Evolutionary conservation across 116 monocot genomes (phyloP).

Genomic region (Cymodocea nodosa): DNA sequence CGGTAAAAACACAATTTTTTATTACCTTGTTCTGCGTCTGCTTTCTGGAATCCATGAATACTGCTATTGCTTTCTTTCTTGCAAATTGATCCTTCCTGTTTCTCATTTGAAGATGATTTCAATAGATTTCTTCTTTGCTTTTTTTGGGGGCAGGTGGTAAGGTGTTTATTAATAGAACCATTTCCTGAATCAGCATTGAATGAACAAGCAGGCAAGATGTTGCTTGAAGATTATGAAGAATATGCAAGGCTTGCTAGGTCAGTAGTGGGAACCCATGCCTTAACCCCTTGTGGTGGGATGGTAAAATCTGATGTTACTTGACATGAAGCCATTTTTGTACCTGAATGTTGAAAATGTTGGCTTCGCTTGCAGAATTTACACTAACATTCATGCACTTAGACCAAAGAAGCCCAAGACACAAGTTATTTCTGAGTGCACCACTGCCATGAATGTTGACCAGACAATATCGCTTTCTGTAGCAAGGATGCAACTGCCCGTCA

Average conservation of each 20-base stretch:
- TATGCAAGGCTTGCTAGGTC: slow-evolving; percentile 63
- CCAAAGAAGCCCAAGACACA: slow-evolving; percentile 34
- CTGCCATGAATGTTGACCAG: slow-evolving; percentile 21
- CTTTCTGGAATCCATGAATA: too few relatives aligned
- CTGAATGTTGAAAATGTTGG: background rate
- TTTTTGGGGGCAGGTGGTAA: slow-evolving; percentile 31
- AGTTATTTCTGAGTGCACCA: slow-evolving; percentile 31
- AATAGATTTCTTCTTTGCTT: background rate
- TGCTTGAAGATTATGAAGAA: slow-evolving; percentile 63
- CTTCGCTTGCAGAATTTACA: slow-evolving; percentile 33
- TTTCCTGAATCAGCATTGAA: slow-evolving; percentile 79
- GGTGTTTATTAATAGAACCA: slow-evolving; percentile 62
- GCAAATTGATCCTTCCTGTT: too few relatives aligned
- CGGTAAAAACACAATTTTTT: too few relatives aligned
- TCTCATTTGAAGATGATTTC: too few relatives aligned
- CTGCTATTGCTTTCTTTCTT: too few relatives aligned
- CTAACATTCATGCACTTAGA: slow-evolving; percentile 55
- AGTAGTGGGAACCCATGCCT: background rate
- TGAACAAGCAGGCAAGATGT: slow-evolving; percentile 67
- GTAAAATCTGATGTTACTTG: background rate
- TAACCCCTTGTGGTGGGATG: too few relatives aligned
- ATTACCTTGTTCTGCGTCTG: too few relatives aligned
- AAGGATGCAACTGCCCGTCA: background rate
- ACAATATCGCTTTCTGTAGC: background rate
- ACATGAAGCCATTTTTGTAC: background rate